phyloP scores from a whole-genome alignment of 305 asterid species.

The Vinca major region DNA sequence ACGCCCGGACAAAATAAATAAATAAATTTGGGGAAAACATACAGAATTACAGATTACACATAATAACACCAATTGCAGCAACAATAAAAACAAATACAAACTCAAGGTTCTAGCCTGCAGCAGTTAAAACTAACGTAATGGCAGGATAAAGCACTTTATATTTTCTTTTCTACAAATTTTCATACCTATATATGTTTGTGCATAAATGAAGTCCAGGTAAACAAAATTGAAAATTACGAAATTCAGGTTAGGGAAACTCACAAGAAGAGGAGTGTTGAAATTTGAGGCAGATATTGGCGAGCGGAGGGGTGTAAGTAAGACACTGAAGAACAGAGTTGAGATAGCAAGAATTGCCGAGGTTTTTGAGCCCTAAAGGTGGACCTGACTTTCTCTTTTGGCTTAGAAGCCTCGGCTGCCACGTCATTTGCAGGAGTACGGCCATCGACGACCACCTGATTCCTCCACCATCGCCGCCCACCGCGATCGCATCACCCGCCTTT shows the following conservation, averaged over 20 bases:
- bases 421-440: slow-evolving; percentile 66
- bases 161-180: neutral
- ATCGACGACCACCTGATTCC: slow-evolving; percentile 29
- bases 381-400: slow-evolving; percentile 53
- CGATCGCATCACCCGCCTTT: slow-evolving; percentile 51
- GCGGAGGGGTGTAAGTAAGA: slow-evolving; percentile 95
- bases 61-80: neutral
- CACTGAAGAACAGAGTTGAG: slow-evolving; percentile 99
- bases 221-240: neutral
- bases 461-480: slow-evolving; percentile 24
- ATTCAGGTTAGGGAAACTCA: slow-evolving; percentile 20
- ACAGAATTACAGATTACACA: neutral
- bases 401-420: slow-evolving; percentile 87
- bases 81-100: neutral
- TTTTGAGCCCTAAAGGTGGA: slow-evolving; percentile 83
- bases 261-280: slow-evolving; percentile 71
- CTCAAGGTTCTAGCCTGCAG: neutral
- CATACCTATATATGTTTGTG: neutral
- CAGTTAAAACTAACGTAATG: neutral
- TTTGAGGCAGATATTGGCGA: slow-evolving; percentile 85
- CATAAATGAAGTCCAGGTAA: neutral
- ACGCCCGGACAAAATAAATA: neutral
- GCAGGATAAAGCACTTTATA: neutral
- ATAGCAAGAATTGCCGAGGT: slow-evolving; percentile 94
- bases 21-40: neutral